Base-by-base conservation (phyloP, 306 rosid species). In the Sicyos edulis region DNA sequence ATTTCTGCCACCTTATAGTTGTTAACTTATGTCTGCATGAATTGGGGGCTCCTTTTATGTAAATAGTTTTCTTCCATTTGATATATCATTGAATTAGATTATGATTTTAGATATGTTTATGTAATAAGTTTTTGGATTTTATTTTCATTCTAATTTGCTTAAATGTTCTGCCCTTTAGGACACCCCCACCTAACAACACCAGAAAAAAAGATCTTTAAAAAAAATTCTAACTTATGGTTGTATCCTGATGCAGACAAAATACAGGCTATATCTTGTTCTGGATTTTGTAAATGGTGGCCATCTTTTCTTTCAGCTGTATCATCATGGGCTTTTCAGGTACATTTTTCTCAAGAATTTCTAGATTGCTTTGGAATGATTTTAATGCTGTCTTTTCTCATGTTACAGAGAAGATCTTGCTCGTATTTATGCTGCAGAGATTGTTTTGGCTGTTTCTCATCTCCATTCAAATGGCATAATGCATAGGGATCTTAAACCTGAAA, bases 281-380 rank as follows among this genome's bases (percentile, higher is more conserved):
- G 96, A 92, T 86, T 92, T 92, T 8, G 96, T 90, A 44, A 92
- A 92, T 75, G 96, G 98, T 49, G 98, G 98, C 15, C 98, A 92
- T 83, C 96, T 92, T 34, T 92, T 92, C 87, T 92, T 92, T 80
- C 98, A 92, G 83, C 96, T 92, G 59, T 90, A 92, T 79, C 89
- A 85, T 80, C 96, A 92, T 12, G 98, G 98, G 56, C 96, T 92
- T 79, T 92, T 92, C 80, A 85, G 98, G 96, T 92, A 80, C 10
- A 57, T 29, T 75, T 55, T 74, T 77, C 55, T 32, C 53, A 60
- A 24, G 17, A n/a, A 26, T 1, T 71, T 76, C 42, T 45, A 34
- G 37, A 71, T 37, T 74, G 66, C 62, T 62, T 17, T 70, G 44
- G 59, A 68, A 40, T 78, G 68, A 53, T 47, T 77, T 32, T n/a